These are phyloP conservation scores for Globisporangium splendens DNA, from an alignment of 352 stramenopile genomes.

Conservation along the genomic window DNA sequence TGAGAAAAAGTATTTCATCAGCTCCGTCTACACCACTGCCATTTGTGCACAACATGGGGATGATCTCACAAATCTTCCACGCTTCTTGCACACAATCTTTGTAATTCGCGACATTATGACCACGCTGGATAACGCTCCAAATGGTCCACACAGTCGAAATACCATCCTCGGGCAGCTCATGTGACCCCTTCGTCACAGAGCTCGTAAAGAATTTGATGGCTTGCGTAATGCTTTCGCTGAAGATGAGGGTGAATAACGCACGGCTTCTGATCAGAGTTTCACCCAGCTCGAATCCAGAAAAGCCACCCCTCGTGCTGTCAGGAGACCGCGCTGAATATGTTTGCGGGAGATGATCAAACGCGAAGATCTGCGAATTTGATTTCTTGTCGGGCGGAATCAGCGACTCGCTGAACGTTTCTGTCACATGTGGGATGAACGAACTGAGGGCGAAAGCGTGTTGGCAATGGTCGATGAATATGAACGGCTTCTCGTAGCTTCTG, in stretches of 20 bases:
- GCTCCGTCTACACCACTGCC: neutral
- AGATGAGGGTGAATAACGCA: slow-evolving; percentile 3
- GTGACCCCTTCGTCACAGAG: neutral
- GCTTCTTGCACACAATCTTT: slow-evolving; percentile 15
- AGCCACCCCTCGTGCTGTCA: neutral
- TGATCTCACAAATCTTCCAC: slow-evolving; percentile 20
- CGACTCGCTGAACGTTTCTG: slow-evolving; percentile 18
- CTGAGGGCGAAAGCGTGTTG: neutral
- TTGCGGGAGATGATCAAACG: slow-evolving; percentile 20
- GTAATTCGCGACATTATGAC: slow-evolving; percentile 14
- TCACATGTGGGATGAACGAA: slow-evolving; percentile 14
- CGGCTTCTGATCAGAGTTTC: neutral
- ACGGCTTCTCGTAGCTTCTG: slow-evolving; percentile 18
- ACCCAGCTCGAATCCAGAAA: slow-evolving; percentile 13
- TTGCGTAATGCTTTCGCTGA: slow-evolving; percentile 4
- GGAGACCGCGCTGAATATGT: neutral
- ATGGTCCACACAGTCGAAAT: slow-evolving; percentile 7
- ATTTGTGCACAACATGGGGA: slow-evolving; percentile 9
- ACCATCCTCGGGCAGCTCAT: neutral
- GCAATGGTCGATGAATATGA: slow-evolving; percentile 9
- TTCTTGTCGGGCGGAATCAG: slow-evolving; percentile 10
- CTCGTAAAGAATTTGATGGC: slow-evolving; percentile 4
- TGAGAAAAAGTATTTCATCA: slow-evolving; percentile 8
- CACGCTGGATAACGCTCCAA: slow-evolving; percentile 18
- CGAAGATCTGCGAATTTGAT: slow-evolving; percentile 7